Evolutionary conservation across 2,329 filamentous ascomycete genomes (phyloP).

Genomic region (Apiospora marii): DNA sequence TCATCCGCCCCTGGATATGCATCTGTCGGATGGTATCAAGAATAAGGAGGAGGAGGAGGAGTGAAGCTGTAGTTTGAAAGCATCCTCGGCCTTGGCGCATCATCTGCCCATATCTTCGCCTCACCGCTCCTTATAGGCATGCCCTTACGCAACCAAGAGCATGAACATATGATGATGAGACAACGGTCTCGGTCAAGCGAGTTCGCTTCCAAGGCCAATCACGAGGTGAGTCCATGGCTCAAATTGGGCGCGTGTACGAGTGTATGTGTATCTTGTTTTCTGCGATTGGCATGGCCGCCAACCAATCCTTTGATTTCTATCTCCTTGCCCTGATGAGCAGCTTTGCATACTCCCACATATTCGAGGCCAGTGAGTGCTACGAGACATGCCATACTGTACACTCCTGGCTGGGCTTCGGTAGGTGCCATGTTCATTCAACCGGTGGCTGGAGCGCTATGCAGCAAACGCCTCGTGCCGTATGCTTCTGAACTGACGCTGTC

Average conservation of each 20-base stretch:
- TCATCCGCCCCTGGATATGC: background rate
- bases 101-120: background rate
- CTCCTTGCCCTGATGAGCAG: background rate
- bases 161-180: background rate
- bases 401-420: background rate
- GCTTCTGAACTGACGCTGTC: conserved; percentile 1
- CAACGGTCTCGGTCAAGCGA: background rate
- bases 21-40: background rate
- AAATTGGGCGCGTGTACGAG: background rate
- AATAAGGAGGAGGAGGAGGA: background rate
- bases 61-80: background rate
- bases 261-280: background rate
- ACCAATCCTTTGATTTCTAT: background rate
- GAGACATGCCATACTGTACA: background rate
- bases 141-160: background rate
- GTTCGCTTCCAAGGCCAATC: conserved; percentile 20
- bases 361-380: background rate
- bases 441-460: background rate
- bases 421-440: background rate
- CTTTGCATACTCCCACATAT: background rate
- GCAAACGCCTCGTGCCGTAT: conserved; percentile 2
- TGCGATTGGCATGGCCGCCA: background rate
- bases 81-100: background rate
- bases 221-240: background rate
- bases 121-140: background rate